Evolutionary conservation across 176 grass and related monocot species (phyloP), one percentile per base, ranked within the genome.

Genomic region (Hyparrhenia diplandra): DNA sequence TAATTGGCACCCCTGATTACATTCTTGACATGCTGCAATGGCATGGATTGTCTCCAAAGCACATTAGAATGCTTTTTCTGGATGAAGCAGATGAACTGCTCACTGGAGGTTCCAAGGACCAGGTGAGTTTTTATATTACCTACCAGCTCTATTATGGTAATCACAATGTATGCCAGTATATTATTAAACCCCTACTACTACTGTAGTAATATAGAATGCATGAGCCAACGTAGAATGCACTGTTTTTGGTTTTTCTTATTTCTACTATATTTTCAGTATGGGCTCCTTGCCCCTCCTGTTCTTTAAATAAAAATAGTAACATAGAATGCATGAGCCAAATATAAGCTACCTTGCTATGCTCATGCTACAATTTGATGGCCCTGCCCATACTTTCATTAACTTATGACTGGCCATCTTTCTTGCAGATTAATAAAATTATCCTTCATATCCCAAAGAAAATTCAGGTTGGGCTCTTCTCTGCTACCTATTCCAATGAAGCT

Each of bases 41-140:
- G 45, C 63, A 47, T 62, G 82, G 82, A 31, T 67, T 92, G 25
- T 79, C 76, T 46, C 83, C 87, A 55, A 90, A 86, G 42, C 45
- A 86, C 30, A 88, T 95, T 67, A 92, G 59, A 78, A 95, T 92
- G 90, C 71, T 92, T 75, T 54, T 96, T 41, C 73, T 96, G 30
- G 31, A 32, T 32, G 31, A 32, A 32, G 31, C 31, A 32, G 31
- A 32, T 32, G 31, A 32, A 32, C 31, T 90, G 74, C 85, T 96
- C 54, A 88, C 76, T 73, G 64, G 92, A 80, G 85, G 76, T 78
- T 92, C 82, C 76, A 92, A 92, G 87, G 83, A 92, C 30, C 87
- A 96, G 90, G 93, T 95, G 60, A 31, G 72, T 82, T 49, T 25
- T n/a, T n/a, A n/a, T 76, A 25, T 32, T 57, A n/a, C 63, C 4